phyloP scores from a whole-genome alignment of 768 basidiomycete genomes.

The Cystofilobasidium ferigula region DNA sequence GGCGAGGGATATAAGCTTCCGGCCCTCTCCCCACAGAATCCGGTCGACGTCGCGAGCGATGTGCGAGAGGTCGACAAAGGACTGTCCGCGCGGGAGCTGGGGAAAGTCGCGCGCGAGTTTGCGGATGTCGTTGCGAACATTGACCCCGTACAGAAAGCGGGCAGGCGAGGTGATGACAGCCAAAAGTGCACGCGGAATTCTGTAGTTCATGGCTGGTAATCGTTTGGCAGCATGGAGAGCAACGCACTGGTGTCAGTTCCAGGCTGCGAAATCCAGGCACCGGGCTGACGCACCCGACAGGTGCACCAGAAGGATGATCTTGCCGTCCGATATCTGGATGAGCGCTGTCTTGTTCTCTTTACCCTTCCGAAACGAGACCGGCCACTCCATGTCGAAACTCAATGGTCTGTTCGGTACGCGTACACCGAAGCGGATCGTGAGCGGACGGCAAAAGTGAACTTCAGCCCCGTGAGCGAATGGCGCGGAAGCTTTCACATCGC shows the following conservation, averaged over 20 bases:
- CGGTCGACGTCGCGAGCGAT: not conserved
- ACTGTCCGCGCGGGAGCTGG: not conserved
- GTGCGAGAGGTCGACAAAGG: not conserved
- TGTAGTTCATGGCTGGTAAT: conserved; percentile 13
- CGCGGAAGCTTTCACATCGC: too few relatives aligned
- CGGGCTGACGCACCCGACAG: conserved; percentile 8
- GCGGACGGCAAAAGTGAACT: not conserved
- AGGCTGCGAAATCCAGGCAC: too few relatives aligned
- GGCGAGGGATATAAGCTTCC: not conserved
- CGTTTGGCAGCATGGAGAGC: not conserved
- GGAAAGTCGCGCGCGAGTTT: conserved; percentile 22
- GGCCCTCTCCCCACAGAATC: not conserved
- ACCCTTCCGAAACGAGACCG: conserved; percentile 7
- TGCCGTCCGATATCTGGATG: conserved; percentile 9
- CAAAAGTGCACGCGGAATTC: conserved; percentile 4
- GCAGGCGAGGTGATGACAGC: conserved; percentile 6
- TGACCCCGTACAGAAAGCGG: conserved; percentile 16
- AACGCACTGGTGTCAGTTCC: too few relatives aligned
- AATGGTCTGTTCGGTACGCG: not conserved
- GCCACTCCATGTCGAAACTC: conserved; percentile 14
- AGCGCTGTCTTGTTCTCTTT: conserved; percentile 21
- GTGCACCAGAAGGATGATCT: conserved; percentile 16
- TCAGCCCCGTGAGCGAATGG: not conserved
- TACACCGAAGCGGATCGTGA: not conserved
- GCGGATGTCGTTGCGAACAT: conserved; percentile 17